Evolutionary conservation across 768 basidiomycete species (phyloP).

Genomic region (Tylopilus vinaceipallidus): DNA sequence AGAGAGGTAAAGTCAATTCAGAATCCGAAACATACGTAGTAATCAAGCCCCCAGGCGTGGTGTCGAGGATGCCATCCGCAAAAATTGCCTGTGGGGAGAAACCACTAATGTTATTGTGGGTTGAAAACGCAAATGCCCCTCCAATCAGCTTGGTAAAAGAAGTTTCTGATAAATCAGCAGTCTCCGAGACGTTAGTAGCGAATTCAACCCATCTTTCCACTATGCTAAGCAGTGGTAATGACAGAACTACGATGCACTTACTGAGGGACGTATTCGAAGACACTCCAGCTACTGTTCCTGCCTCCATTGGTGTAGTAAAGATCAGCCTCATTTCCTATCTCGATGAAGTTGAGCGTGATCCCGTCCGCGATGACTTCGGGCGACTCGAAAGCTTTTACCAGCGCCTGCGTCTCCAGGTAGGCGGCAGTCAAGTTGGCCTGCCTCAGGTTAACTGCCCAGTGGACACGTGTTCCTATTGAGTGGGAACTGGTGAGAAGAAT

Average conservation of each 20-base stretch:
- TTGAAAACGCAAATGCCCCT: constrained; percentile 48
- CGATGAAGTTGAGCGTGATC: constrained; percentile 54
- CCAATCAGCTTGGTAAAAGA: constrained; percentile 48
- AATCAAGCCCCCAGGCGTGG: constrained; percentile 48
- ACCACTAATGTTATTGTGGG: constrained; percentile 38
- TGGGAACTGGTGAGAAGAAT: background rate
- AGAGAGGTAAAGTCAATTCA: background rate
- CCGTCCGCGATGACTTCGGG: constrained; percentile 36
- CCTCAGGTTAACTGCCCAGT: constrained; percentile 69
- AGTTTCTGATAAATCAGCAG: constrained; percentile 35
- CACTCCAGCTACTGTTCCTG: constrained; percentile 39
- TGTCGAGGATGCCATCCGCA: constrained; percentile 46
- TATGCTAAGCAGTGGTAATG: background rate
- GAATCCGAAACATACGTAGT: constrained; percentile 41
- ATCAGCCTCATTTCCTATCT: constrained; percentile 64
- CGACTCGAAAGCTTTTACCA: constrained; percentile 48
- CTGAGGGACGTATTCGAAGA: constrained; percentile 48
- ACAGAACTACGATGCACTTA: constrained; percentile 28
- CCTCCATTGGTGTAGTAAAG: constrained; percentile 47
- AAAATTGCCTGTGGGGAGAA: constrained; percentile 67
- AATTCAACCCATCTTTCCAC: constrained; percentile 52
- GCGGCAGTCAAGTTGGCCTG: constrained; percentile 48
- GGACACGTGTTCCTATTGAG: constrained; percentile 54
- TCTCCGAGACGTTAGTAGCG: constrained; percentile 46
- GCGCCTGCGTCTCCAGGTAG: constrained; percentile 45